phyloP scores from a whole-genome alignment of 768 basidiomycete genomes.

The Boletus sp. region DNA sequence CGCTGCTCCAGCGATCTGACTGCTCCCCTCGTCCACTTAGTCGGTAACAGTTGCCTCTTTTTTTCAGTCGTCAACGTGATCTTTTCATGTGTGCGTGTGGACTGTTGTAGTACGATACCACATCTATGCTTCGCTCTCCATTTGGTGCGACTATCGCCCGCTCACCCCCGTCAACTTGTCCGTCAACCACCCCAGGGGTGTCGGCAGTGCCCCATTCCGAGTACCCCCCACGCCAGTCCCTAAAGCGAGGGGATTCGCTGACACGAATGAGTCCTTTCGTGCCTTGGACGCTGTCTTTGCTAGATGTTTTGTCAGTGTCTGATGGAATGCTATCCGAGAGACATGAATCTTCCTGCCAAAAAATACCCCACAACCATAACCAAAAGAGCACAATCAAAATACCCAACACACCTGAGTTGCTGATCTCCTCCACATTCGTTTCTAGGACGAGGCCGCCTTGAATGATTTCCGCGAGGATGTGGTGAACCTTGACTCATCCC shows the following conservation, averaged over 20 bases:
- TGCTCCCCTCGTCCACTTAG: not conserved
- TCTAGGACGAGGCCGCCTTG: slow-evolving; percentile 96
- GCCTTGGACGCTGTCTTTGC: slow-evolving; percentile 68
- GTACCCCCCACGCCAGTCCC: slow-evolving; percentile 60
- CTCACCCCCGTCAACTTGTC: slow-evolving; percentile 67
- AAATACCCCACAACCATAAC: slow-evolving; percentile 2
- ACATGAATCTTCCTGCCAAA: not conserved
- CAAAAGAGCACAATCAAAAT: not conserved
- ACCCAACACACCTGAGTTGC: slow-evolving; percentile 52
- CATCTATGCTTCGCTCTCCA: not conserved
- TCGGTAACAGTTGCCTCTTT: not conserved
- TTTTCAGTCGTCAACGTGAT: not conserved
- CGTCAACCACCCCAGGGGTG: slow-evolving; percentile 78
- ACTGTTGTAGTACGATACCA: slow-evolving; percentile 4
- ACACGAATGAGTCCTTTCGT: slow-evolving; percentile 72
- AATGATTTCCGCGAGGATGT: slow-evolving; percentile 93
- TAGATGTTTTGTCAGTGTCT: slow-evolving; percentile 30
- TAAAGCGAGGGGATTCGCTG: slow-evolving; percentile 80
- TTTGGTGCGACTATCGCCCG: slow-evolving; percentile 34
- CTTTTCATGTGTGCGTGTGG: not conserved
- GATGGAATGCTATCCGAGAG: not conserved
- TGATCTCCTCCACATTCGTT: slow-evolving; percentile 88
- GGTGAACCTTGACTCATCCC: slow-evolving; percentile 60
- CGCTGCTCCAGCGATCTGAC: not conserved
- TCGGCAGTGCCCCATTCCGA: slow-evolving; percentile 58